Evolutionary conservation across 208 protist species (phyloP), one percentile per base, ranked within the genome.

Genomic region (Trypanosoma mega): DNA sequence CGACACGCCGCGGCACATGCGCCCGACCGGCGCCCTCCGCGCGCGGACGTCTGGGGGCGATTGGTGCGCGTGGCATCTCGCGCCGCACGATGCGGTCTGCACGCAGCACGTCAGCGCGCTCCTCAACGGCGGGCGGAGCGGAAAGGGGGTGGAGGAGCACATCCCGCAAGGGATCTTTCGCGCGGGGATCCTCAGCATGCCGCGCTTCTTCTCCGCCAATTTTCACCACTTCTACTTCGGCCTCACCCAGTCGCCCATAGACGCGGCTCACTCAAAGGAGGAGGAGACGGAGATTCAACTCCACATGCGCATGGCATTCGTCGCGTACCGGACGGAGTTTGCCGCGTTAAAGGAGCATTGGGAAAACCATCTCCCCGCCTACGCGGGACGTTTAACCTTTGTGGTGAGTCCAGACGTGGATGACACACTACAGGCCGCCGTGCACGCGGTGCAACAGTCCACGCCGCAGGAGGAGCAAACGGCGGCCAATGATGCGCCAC

Each of bases 1-100:
- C 0, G 68, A 76, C 3, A 85, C 86, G 49, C 77, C 86, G 33
- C 76, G 78, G 14, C 80, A 90, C 58, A 75, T 80, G 12, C 80
- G 82, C 3, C 86, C 86, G 6, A 66, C 62, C 43, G 86, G 86
- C 23, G 34, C 50, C 9, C 67, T 73, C 30, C 48, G 52, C 16
- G 23, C 39, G 20, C 60, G 55, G 14, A n/a, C 14, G 20, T 24
- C 2, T 21, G 45, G 3, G 27, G 50, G 29, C 44, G 33, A 14
- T 41, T 93, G 86, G 86, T 93, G 86, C 65, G 87, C 86, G 1
- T 90, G 82, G 60, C 86, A 93, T 59, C 44, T 80, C 4, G 78
- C 84, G 3, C 82, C 84, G 50, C 80, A 87, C 65, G 86, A 93
- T 62, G 82, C 80, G 1, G 53, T 93, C 7, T 93, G 86, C 54